A percentile compares a stretch with the other conserved stretches of the same genome.
phyloP scores from a whole-genome alignment of 495 filamentous ascomycete species.

The Penicillium ucsense region DNA sequence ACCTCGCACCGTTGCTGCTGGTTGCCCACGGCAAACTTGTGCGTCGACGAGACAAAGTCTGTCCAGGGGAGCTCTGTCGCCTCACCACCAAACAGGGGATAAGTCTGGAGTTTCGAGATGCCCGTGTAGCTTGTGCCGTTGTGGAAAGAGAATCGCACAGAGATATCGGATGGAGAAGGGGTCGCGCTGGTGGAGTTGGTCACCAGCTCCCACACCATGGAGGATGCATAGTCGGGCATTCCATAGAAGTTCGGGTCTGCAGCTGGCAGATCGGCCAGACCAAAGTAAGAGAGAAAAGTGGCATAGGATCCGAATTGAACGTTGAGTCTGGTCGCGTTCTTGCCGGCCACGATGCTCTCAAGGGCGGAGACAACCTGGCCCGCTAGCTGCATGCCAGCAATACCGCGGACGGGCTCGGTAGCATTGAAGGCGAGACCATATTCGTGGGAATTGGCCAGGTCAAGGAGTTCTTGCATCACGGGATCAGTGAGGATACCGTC shows the following conservation, averaged over 20 bases:
- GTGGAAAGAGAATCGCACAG: slow-evolving; percentile 45
- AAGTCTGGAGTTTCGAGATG: slow-evolving; percentile 17
- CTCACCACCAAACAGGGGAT: slow-evolving; percentile 35
- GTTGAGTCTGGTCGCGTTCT: slow-evolving; percentile 24
- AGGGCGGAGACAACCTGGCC: slow-evolving; percentile 34
- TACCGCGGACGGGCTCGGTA: slow-evolving; percentile 18
- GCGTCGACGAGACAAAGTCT: slow-evolving; percentile 30
- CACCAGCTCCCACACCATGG: slow-evolving; percentile 46
- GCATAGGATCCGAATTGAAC: slow-evolving; percentile 43
- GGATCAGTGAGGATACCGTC: slow-evolving; percentile 4
- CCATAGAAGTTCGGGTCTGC: slow-evolving; percentile 32
- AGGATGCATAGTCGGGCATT: slow-evolving; percentile 43
- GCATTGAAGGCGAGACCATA: slow-evolving; percentile 32
- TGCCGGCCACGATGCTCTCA: slow-evolving; percentile 27
- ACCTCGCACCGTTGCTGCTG: slow-evolving; percentile 35
- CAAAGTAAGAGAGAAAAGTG: slow-evolving; percentile 43
- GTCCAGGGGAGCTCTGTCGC: slow-evolving; percentile 28
- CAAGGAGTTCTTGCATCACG: slow-evolving; percentile 20
- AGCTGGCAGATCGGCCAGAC: slow-evolving; percentile 31
- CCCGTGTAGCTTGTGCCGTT: slow-evolving; percentile 36
- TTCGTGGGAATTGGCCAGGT: slow-evolving; percentile 31
- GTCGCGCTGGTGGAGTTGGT: slow-evolving; percentile 34
- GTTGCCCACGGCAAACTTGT: slow-evolving; percentile 30
- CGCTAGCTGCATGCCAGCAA: slow-evolving; percentile 9
- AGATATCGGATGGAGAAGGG: slow-evolving; percentile 24